Base-by-base conservation (phyloP, 768 basidiomycete species). In the Phlebiopsis gigantea region DNA sequence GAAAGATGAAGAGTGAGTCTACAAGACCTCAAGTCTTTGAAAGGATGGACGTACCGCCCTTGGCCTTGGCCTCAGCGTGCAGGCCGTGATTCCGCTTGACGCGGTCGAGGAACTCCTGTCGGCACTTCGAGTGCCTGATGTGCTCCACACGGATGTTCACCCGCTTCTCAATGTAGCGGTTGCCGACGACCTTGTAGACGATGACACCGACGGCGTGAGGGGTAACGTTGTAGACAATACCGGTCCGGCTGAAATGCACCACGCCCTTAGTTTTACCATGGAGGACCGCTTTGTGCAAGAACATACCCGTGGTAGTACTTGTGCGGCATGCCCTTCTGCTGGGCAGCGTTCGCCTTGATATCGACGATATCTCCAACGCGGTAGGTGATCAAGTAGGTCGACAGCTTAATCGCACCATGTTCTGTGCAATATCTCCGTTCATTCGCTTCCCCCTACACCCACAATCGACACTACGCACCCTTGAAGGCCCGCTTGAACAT, bases 271-370 rank as follows among this genome's bases (percentile, higher is more conserved):
- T 15, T 41, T 21, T 30, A n/a, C 31, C 41, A 42, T 15, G 22
- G n/a, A 3, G 28, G n/a, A 29, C 17, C 17, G 4, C 30, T 5
- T 25, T 43, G 45, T 31, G 26, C 14, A 39, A 9, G 25, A 39
- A 84, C 92, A 65, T 62, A 94, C 93, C 91, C 93, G 66, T 94
- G 93, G 81, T 94, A 94, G 83, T 82, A 95, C 77, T 98, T 98
- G 82, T 98, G 96, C 73, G 95, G 95, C 93, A 98, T 97, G 75
- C 97, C 97, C 88, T 95, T 96, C 85, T 99, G 97, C 76, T 97
- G 91, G 44, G 97, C 92, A 58, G 95, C 84, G 71, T 99, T 98
- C 65, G 96, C 96, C 80, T 97, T 98, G 84, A 99, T 98, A 78
- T 99, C 97, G 66, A 99, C 97, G 66, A 98, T 97, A 72, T 99